These are phyloP conservation scores for Leishmania arabica DNA, from an alignment of 208 protist species.

Conservation along the genomic window DNA sequence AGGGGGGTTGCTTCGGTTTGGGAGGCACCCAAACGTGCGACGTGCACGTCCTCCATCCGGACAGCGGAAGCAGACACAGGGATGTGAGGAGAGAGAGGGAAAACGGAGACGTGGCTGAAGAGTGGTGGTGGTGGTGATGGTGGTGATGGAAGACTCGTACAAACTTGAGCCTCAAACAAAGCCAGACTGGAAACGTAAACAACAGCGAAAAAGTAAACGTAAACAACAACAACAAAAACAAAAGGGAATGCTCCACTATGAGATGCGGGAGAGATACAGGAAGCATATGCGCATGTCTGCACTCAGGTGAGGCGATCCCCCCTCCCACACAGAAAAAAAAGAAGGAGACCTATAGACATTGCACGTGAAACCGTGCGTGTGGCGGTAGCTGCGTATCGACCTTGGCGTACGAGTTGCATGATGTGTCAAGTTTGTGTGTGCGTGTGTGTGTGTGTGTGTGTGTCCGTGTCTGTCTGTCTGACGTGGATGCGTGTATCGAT, in stretches of 20 bases:
- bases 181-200: not conserved
- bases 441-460: not conserved
- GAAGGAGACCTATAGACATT: constrained; percentile 18
- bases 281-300: not conserved
- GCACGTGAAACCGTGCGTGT: not conserved
- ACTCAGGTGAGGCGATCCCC: not conserved
- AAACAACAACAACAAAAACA: too few species aligned
- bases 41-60: not conserved
- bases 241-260: not conserved
- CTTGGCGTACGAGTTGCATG: not conserved
- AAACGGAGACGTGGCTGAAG: not conserved
- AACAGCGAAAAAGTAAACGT: not conserved
- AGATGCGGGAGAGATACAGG: not conserved
- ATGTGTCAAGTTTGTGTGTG: not conserved
- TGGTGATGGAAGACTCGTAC: not conserved
- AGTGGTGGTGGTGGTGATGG: not conserved
- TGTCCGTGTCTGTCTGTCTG: not conserved
- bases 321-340: not conserved
- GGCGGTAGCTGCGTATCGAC: not conserved
- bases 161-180: not conserved
- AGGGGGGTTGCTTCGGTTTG: not conserved
- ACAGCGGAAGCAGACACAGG: not conserved
- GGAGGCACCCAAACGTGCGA: not conserved
- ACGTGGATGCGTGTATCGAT: not conserved
- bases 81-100: not conserved